These are phyloP conservation scores for Pyrus bretschneideri DNA, from an alignment of 306 rosid species.

Conservation along the genomic window DNA sequence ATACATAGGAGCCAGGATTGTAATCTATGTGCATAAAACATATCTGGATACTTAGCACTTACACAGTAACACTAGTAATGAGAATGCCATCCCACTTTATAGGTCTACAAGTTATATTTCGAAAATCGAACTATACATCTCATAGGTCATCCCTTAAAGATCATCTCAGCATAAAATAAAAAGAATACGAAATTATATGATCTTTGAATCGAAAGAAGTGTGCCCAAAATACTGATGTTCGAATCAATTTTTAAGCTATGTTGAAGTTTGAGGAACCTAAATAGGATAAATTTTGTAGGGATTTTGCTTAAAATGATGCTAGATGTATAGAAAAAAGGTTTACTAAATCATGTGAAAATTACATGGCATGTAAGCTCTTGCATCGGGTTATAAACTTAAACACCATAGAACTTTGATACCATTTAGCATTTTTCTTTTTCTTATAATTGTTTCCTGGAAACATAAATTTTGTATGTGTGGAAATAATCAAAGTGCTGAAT, in stretches of 20 bases:
- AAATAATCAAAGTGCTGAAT: background rate
- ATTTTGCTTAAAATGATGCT: background rate
- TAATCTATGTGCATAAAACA: background rate
- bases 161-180: too few species aligned
- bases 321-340: background rate
- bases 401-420: background rate
- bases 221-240: too few species aligned
- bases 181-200: too few species aligned
- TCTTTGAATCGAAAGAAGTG: too few species aligned
- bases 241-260: background rate
- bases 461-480: background rate
- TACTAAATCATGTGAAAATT: background rate
- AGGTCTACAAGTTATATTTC: too few species aligned
- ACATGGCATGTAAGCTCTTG: background rate
- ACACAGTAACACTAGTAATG: background rate
- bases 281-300: background rate
- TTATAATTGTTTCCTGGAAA: background rate
- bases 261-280: background rate
- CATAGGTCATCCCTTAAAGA: too few species aligned
- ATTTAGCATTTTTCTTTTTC: background rate
- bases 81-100: too few species aligned
- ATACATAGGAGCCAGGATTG: too few species aligned
- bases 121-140: too few species aligned
- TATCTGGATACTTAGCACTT: too few species aligned
- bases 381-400: background rate